phyloP scores from a whole-genome alignment of 2,329 filamentous ascomycete species.

The Trichoderma koningii region DNA sequence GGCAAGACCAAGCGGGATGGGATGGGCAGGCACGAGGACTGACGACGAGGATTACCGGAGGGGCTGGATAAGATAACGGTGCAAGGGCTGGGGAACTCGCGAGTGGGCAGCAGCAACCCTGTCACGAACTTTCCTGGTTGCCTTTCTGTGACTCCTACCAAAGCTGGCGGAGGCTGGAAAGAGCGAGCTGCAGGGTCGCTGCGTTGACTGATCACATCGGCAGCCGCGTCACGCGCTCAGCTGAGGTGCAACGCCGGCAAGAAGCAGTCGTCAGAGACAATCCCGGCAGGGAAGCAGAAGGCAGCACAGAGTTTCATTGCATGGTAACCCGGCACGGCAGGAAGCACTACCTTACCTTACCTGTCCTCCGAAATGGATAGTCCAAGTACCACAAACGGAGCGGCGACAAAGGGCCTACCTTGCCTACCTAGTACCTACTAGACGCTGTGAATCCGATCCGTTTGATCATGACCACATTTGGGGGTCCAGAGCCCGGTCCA shows the following conservation, averaged over 20 bases:
- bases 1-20: neutral
- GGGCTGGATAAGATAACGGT: constrained; percentile 12
- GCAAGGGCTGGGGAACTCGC: no score
- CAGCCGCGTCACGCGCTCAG: constrained; percentile 18
- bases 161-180: neutral
- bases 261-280: constrained; percentile 16
- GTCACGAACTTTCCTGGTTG: neutral
- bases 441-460: neutral
- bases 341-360: neutral
- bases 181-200: neutral
- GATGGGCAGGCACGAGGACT: constrained; percentile 8
- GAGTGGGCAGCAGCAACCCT: constrained; percentile 1
- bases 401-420: neutral
- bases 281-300: neutral
- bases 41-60: neutral
- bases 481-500: no score
- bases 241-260: constrained; percentile 3
- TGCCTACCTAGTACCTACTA: neutral
- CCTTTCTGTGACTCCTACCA: neutral
- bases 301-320: constrained; percentile 17
- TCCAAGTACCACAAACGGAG: neutral
- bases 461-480: no score
- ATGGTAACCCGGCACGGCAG: constrained; percentile 4
- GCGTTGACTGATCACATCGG: constrained; percentile 22
- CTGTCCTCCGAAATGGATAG: no score